A percentile compares a stretch with the other conserved stretches of the same genome.
These are phyloP conservation scores for Anthracocystis panici-leucophaei DNA, from an alignment of 1,284 basidiomycete genomes.

Conservation along the genomic window DNA sequence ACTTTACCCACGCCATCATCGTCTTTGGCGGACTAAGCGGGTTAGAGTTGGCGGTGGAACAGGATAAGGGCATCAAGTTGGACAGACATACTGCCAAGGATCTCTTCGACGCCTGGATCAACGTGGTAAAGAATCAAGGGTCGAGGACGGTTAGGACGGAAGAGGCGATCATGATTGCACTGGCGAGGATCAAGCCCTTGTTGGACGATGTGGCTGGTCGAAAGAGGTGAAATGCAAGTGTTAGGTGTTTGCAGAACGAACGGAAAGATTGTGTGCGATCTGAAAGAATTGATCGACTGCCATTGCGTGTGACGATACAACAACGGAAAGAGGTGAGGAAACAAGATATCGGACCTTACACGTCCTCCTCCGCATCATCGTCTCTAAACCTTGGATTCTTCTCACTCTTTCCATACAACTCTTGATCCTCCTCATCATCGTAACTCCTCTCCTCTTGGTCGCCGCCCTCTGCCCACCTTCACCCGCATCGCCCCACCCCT, in stretches of 20 bases:
- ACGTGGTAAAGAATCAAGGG: slow-evolving; percentile 66
- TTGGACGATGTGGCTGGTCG: slow-evolving; percentile 33
- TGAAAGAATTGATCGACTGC: no score
- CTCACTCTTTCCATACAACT: slow-evolving; percentile 36
- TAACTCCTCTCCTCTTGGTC: slow-evolving; percentile 75
- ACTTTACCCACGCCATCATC: slow-evolving; percentile 59
- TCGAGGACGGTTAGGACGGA: slow-evolving; percentile 67
- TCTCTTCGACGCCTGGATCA: slow-evolving; percentile 69
- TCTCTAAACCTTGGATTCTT: slow-evolving; percentile 69
- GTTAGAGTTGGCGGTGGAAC: slow-evolving; percentile 65
- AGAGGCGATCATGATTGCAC: slow-evolving; percentile 61
- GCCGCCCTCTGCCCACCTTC: neutral
- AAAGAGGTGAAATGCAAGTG: slow-evolving; percentile 1
- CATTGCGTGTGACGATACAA: no score
- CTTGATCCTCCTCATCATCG: slow-evolving; percentile 42
- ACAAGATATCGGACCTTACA: neutral
- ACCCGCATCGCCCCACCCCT: neutral
- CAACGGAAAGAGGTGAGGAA: neutral
- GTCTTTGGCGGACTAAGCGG: slow-evolving; percentile 67
- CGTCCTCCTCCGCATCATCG: slow-evolving; percentile 66
- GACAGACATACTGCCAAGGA: slow-evolving; percentile 57
- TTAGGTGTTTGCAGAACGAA: no score
- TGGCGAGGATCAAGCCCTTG: slow-evolving; percentile 50
- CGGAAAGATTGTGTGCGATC: no score
- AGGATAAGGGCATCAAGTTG: slow-evolving; percentile 54